These are phyloP conservation scores for Rhododendron kiyosumense DNA, from an alignment of 148 eudicot genomes.

Conservation along the genomic window DNA sequence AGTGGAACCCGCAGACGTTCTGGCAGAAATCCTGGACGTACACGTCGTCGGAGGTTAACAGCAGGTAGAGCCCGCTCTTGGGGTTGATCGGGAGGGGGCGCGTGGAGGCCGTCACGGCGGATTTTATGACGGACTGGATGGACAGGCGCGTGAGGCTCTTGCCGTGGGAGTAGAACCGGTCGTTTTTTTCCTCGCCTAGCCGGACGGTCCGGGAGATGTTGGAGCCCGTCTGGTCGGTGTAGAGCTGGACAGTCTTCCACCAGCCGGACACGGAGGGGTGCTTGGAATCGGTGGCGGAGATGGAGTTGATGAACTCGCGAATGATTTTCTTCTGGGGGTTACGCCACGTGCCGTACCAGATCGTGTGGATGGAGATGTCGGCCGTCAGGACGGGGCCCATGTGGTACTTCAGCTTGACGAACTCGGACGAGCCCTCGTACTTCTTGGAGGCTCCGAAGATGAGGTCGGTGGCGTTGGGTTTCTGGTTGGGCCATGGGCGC, in stretches of 20 bases:
- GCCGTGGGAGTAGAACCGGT: constrained; percentile 84
- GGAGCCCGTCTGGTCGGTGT: constrained; percentile 82
- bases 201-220: constrained; percentile 56
- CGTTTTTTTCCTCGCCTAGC: constrained; percentile 61
- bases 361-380: constrained; percentile 60
- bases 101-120: constrained; percentile 58
- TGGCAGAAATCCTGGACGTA: constrained; percentile 75
- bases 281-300: constrained; percentile 47
- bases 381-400: constrained; percentile 92
- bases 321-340: constrained; percentile 60
- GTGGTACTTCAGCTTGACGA: constrained; percentile 72
- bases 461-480: constrained; percentile 25
- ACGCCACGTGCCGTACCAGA: constrained; percentile 86
- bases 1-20: constrained; percentile 85
- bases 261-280: constrained; percentile 68
- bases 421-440: constrained; percentile 74
- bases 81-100: constrained; percentile 66
- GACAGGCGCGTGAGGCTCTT: constrained; percentile 65
- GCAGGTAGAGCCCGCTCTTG: constrained; percentile 61
- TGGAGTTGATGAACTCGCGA: constrained; percentile 68
- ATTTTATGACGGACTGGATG: constrained; percentile 66
- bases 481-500: constrained; percentile 69
- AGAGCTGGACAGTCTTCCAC: constrained; percentile 83
- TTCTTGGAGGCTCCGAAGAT: constrained; percentile 49
- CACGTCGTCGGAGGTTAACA: constrained; percentile 73